These are phyloP conservation scores for Plantago coronopus DNA, from an alignment of 305 asterid species.

Conservation along the genomic window DNA sequence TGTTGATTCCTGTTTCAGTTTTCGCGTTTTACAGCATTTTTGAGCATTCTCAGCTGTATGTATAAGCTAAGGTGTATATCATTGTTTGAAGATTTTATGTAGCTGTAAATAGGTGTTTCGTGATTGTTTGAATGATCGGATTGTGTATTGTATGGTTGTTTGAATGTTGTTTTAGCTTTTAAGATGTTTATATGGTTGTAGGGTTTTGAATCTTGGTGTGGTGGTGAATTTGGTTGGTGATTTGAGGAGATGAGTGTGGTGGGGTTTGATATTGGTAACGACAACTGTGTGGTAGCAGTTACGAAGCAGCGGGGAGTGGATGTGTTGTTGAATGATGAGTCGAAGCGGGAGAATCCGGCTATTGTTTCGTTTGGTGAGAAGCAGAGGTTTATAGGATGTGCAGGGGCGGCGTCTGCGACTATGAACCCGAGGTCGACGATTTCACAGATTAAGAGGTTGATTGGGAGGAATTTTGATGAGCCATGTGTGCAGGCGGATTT, in stretches of 20 bases:
- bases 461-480: slow-evolving; percentile 62
- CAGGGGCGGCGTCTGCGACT: slow-evolving; percentile 90
- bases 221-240: slow-evolving; percentile 20
- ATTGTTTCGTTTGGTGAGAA: slow-evolving; percentile 83
- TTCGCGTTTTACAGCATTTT: too few relatives aligned
- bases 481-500: slow-evolving; percentile 66
- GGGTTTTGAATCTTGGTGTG: slow-evolving; percentile 21
- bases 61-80: too few relatives aligned
- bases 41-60: too few relatives aligned
- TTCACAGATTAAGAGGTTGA: slow-evolving; percentile 84
- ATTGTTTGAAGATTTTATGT: too few relatives aligned
- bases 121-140: neutral
- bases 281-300: slow-evolving; percentile 83
- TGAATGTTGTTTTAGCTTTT: neutral
- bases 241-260: slow-evolving; percentile 65
- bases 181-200: slow-evolving; percentile 1
- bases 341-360: slow-evolving; percentile 80
- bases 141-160: neutral
- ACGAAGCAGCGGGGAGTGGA: slow-evolving; percentile 85
- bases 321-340: slow-evolving; percentile 83
- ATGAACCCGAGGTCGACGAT: slow-evolving; percentile 89
- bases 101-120: too few relatives aligned
- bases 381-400: slow-evolving; percentile 83
- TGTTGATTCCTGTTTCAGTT: too few relatives aligned
- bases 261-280: slow-evolving; percentile 90